Conservation (phyloP, 345 rosid species). For the Melaleuca alternifolia region DNA sequence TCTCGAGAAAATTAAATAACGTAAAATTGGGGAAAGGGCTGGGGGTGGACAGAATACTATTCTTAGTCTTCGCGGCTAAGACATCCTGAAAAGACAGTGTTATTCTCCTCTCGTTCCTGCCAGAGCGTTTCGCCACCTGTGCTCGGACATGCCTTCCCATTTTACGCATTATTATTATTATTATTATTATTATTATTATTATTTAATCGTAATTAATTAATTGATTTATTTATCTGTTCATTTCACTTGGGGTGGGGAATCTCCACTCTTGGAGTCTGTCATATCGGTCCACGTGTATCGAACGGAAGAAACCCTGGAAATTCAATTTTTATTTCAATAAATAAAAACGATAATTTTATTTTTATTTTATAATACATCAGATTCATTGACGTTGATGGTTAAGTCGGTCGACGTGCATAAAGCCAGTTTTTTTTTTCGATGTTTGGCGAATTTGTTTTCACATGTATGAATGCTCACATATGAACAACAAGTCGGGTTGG, state of each 20-base stretch:
- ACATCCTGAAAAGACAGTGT: not conserved
- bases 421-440: too few species aligned
- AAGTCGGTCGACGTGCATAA: not conserved
- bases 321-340: not conserved
- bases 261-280: not conserved
- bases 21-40: not conserved
- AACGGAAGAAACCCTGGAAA: not conserved
- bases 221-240: too few species aligned
- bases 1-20: not conserved
- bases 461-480: not conserved
- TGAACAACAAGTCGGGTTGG: not conserved
- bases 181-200: not conserved
- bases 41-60: too few species aligned
- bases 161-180: not conserved
- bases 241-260: too few species aligned
- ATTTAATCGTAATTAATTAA: not conserved
- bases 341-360: fast-evolving
- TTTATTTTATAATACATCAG: not conserved
- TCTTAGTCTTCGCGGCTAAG: not conserved
- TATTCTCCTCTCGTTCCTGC: not conserved
- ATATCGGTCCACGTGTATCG: not conserved
- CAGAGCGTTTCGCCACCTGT: not conserved
- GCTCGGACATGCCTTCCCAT: not conserved
- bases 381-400: not conserved
- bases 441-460: not conserved